These are phyloP conservation scores for Kondoa subrosea DNA, from an alignment of 768 basidiomycete species.

Conservation along the genomic window DNA sequence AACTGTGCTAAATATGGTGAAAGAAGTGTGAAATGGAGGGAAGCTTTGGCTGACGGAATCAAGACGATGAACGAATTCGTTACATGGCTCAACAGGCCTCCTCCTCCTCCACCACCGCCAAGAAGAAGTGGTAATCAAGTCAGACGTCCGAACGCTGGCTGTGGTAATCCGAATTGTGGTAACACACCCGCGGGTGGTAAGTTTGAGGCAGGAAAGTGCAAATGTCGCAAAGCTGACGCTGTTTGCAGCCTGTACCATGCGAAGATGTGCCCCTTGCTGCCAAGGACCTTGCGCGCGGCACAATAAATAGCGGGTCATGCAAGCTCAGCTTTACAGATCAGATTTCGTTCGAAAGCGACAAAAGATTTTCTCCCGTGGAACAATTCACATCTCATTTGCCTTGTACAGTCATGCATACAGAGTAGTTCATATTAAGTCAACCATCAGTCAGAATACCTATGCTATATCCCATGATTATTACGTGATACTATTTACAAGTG, in stretches of 20 bases:
- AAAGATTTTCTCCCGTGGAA: too few relatives aligned
- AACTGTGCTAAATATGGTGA: too few relatives aligned
- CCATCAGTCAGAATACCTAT: too few relatives aligned
- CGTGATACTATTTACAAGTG: not conserved
- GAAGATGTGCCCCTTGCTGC: not conserved
- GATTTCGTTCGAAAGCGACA: too few relatives aligned
- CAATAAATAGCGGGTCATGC: too few relatives aligned
- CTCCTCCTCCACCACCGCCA: too few relatives aligned
- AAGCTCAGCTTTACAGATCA: too few relatives aligned
- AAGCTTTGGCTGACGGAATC: not conserved
- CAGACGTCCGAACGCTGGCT: too few relatives aligned
- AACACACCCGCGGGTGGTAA: not conserved
- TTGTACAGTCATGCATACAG: too few relatives aligned
- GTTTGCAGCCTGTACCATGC: not conserved
- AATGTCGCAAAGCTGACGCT: not conserved
- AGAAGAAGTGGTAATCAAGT: not conserved
- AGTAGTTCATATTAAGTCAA: too few relatives aligned
- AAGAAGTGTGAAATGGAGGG: not conserved
- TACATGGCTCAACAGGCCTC: not conserved
- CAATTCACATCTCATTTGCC: too few relatives aligned
- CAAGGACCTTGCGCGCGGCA: not conserved
- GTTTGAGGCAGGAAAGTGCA: not conserved
- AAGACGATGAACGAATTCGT: not conserved
- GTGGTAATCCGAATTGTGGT: not conserved
- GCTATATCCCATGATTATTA: too few relatives aligned